Evolutionary conservation across 768 basidiomycete species (phyloP).

Genomic region (Candolleomyces aberdarensis): DNA sequence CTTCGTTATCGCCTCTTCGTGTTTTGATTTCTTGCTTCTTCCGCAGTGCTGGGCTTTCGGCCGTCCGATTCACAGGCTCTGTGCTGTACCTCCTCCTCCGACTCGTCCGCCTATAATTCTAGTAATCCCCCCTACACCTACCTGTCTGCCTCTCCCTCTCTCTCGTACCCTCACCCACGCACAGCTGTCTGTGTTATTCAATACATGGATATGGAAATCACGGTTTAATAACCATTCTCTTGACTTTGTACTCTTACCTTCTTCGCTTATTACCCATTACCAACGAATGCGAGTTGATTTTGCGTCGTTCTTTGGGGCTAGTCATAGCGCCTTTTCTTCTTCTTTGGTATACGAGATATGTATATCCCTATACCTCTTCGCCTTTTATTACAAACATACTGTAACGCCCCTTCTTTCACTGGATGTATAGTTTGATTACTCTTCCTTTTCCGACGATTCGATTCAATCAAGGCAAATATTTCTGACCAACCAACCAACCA

Average conservation of each 20-base stretch:
- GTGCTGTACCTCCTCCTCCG: conserved; percentile 75
- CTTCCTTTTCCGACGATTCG: too few relatives aligned
- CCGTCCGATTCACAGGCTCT: conserved; percentile 78
- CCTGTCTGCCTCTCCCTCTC: background rate
- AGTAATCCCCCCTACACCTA: background rate
- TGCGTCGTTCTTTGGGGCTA: background rate
- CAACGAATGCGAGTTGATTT: background rate
- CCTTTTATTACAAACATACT: background rate
- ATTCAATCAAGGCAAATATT: too few relatives aligned
- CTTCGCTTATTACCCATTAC: background rate
- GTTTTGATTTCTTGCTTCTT: background rate
- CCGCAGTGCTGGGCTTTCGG: conserved; percentile 71
- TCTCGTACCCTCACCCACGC: background rate
- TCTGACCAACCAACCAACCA: too few relatives aligned
- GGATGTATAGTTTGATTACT: too few relatives aligned
- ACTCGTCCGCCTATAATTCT: conserved; percentile 53
- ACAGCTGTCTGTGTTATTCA: too few relatives aligned
- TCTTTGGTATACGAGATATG: too few relatives aligned
- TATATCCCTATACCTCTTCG: too few relatives aligned
- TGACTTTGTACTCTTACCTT: background rate
- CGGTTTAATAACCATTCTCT: too few relatives aligned
- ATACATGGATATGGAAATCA: too few relatives aligned
- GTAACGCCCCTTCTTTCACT: background rate
- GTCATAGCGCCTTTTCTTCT: background rate
- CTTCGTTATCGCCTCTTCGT: conserved; percentile 2